Percentiles rank a stretch among this genome's conserved stretches.
Conservation (phyloP, 352 stramenopile genomes). For the Pythium monospermum region DNA sequence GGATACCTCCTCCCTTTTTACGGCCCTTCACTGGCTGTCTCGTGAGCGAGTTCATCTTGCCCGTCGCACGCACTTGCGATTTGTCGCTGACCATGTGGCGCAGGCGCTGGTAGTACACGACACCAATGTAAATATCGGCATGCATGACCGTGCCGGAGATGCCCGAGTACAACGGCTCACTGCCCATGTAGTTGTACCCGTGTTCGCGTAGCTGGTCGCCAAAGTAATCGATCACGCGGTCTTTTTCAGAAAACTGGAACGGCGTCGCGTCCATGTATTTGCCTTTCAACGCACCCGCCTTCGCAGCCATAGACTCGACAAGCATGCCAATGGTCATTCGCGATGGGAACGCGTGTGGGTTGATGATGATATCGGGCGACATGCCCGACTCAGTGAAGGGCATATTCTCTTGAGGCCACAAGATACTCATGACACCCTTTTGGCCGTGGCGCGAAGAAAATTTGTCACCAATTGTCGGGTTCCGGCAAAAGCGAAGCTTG, state of each 20-base stretch:
- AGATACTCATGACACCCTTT: slow-evolving; percentile 98
- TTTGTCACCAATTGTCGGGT: slow-evolving; percentile 99
- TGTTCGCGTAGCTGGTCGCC: slow-evolving; percentile 96
- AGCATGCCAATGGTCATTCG: slow-evolving; percentile 97
- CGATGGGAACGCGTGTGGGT: slow-evolving; percentile 97
- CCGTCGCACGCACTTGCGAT: slow-evolving; percentile 97
- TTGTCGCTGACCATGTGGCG: slow-evolving; percentile 99
- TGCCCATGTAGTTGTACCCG: slow-evolving; percentile 98
- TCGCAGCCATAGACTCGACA: slow-evolving; percentile 99
- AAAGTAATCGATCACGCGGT: slow-evolving; percentile 99
- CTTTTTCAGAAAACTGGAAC: slow-evolving; percentile 99
- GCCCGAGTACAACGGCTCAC: slow-evolving; percentile 98
- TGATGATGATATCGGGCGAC: slow-evolving; percentile 99
- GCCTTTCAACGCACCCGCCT: slow-evolving; percentile 97
- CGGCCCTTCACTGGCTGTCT: slow-evolving; percentile 99
- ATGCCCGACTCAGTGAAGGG: slow-evolving; percentile 99
- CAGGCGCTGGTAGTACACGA: slow-evolving; percentile 99
- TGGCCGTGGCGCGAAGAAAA: slow-evolving; percentile 99
- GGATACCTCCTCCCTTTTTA: slow-evolving; percentile 99
- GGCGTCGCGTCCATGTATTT: slow-evolving; percentile 97
- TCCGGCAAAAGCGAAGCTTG: slow-evolving; percentile 97
- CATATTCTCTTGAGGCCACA: slow-evolving; percentile 99
- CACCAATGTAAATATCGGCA: slow-evolving; percentile 99
- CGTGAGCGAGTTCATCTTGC: slow-evolving; percentile 98
- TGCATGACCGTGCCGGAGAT: slow-evolving; percentile 98